Evolutionary conservation across 176 grass and related monocot genomes (phyloP).

Genomic region (Carex pumila): DNA sequence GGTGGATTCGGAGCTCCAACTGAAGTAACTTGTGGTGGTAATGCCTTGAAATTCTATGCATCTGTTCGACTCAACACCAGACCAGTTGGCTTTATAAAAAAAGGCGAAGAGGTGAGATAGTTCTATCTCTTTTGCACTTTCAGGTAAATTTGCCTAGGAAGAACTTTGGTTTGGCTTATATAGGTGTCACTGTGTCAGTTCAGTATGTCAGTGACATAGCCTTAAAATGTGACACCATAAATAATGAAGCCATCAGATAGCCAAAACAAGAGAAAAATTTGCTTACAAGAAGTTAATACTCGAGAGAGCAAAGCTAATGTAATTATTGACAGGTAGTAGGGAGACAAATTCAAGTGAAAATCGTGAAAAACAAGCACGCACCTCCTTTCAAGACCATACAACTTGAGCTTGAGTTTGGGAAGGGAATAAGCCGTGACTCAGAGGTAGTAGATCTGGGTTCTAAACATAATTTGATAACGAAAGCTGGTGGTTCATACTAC

Average conservation of each 20-base stretch:
- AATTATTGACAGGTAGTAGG: constrained; percentile 24
- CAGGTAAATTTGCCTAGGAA: not conserved
- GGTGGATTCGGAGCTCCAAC: constrained; percentile 35
- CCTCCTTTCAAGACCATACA: constrained; percentile 39
- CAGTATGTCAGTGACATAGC: not conserved
- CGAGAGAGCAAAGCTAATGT: not conserved
- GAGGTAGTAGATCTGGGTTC: constrained; percentile 37
- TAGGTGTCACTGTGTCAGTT: not conserved
- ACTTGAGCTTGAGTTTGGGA: constrained; percentile 48
- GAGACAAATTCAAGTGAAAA: constrained; percentile 37
- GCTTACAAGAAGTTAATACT: not conserved
- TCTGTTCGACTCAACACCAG: constrained; percentile 42
- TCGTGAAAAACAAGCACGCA: constrained; percentile 50
- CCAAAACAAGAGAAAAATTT: not conserved
- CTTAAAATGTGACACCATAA: not conserved
- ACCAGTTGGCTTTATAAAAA: constrained; percentile 39
- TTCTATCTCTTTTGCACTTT: not conserved
- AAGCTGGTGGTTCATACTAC: constrained; percentile 28
- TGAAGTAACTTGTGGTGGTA: constrained; percentile 46
- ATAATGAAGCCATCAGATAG: not conserved
- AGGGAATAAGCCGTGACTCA: constrained; percentile 36
- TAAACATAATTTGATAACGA: constrained; percentile 31
- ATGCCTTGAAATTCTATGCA: constrained; percentile 54
- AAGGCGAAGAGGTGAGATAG: constrained; percentile 38
- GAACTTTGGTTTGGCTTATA: not conserved